Conservation (phyloP, 2,329 filamentous ascomycete genomes). For the Trichoderma sp. region DNA sequence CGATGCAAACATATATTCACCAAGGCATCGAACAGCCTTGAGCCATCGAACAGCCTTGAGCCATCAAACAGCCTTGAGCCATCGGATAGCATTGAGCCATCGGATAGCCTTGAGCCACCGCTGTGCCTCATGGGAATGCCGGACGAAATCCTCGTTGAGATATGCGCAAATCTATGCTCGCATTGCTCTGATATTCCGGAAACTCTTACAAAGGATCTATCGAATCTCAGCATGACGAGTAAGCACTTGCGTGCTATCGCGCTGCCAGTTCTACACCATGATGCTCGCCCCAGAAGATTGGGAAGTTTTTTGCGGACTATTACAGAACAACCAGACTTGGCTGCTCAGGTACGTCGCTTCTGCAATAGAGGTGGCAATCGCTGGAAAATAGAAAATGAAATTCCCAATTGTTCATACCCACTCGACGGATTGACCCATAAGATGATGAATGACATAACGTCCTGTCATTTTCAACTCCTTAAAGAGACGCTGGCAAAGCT, state of each 20-base stretch:
- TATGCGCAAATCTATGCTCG: neutral
- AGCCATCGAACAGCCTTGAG: too few species aligned
- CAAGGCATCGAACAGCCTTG: too few species aligned
- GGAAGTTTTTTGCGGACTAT: neutral
- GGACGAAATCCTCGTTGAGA: neutral
- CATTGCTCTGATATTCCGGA: neutral
- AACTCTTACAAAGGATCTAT: neutral
- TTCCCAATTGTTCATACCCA: too few species aligned
- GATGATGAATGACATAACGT: too few species aligned
- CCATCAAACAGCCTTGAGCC: too few species aligned
- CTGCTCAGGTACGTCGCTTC: neutral
- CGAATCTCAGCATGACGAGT: neutral
- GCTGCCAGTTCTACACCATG: neutral
- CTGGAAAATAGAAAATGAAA: too few species aligned
- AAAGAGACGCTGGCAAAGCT: neutral
- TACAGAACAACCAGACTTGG: neutral
- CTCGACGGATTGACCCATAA: too few species aligned
- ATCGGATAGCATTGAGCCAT: too few species aligned
- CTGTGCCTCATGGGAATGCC: neutral
- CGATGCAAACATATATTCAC: too few species aligned
- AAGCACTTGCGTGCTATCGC: neutral
- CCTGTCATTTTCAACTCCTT: neutral
- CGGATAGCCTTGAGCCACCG: too few species aligned
- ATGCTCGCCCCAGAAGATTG: fast-evolving
- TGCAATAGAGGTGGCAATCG: neutral